Evolutionary conservation across 345 rosid species (phyloP).

Genomic region (Moringa oleifera): DNA sequence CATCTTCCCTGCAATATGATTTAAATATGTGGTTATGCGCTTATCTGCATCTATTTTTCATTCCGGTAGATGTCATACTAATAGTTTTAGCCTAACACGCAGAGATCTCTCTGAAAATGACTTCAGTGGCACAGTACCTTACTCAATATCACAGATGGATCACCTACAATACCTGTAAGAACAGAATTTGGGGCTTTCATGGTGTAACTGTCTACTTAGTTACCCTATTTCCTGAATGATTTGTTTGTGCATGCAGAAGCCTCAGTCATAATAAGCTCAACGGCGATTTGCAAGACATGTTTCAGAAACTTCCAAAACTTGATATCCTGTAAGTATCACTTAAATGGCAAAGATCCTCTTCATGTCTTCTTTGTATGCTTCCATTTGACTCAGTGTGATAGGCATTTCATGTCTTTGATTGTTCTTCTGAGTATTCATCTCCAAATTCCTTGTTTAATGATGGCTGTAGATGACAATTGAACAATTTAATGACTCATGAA

Average conservation of each 20-base stretch:
- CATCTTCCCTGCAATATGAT: too few relatives aligned
- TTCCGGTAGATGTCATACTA: not conserved
- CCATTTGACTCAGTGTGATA: too few relatives aligned
- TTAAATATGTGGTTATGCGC: not conserved
- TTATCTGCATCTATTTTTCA: not conserved
- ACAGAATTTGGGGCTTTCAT: slow-evolving; percentile 3
- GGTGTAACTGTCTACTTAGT: not conserved
- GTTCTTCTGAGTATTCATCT: not conserved
- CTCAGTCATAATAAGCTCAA: slow-evolving; percentile 64
- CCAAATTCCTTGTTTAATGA: not conserved
- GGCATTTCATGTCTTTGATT: too few relatives aligned
- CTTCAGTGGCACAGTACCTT: slow-evolving; percentile 78
- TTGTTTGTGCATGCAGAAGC: slow-evolving; percentile 39
- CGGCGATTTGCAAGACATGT: slow-evolving; percentile 84
- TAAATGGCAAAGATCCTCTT: not conserved
- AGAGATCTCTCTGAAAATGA: slow-evolving; percentile 80
- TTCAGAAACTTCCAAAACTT: slow-evolving; percentile 66
- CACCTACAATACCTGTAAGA: slow-evolving; percentile 64
- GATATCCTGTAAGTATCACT: slow-evolving; percentile 49
- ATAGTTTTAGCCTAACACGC: slow-evolving; percentile 25
- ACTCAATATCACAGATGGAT: slow-evolving; percentile 78
- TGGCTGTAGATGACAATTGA: slow-evolving; percentile 1
- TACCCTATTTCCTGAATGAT: slow-evolving; percentile 7
- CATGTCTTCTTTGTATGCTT: not conserved
- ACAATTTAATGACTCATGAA: slow-evolving; percentile 12